These are phyloP conservation scores for Umbilicaria muhlenbergii DNA, from an alignment of 495 filamentous ascomycete species.

Conservation along the genomic window DNA sequence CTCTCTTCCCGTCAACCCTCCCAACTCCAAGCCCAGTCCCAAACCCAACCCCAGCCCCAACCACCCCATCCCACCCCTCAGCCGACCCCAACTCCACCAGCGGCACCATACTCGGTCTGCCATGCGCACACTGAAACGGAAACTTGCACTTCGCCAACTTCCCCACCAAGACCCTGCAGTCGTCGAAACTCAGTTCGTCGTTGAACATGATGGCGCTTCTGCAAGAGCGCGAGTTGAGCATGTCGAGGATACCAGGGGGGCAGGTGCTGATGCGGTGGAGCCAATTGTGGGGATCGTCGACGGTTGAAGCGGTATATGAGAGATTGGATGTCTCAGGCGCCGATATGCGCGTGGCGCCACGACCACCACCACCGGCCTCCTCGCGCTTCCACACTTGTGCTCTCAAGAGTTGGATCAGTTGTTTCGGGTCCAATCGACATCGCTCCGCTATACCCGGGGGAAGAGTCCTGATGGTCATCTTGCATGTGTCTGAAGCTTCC, in stretches of 20 bases:
- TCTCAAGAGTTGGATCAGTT: constrained; percentile 56
- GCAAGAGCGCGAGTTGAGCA: constrained; percentile 83
- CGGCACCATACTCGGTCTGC: constrained; percentile 63
- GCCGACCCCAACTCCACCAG: constrained; percentile 38
- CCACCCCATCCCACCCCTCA: not conserved
- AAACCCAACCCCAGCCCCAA: not conserved
- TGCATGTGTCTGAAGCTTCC: not conserved
- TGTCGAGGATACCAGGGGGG: constrained; percentile 64
- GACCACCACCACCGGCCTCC: constrained; percentile 17
- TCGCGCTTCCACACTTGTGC: constrained; percentile 51
- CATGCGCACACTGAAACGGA: constrained; percentile 90
- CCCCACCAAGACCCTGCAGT: constrained; percentile 50
- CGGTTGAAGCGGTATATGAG: not conserved
- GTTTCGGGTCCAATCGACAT: constrained; percentile 51
- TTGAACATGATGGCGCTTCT: constrained; percentile 96
- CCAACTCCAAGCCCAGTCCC: not conserved
- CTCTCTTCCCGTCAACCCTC: not conserved
- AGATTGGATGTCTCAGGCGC: not conserved
- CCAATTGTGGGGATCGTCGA: constrained; percentile 26
- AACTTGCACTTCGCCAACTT: constrained; percentile 56
- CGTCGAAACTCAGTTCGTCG: constrained; percentile 45
- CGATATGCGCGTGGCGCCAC: not conserved
- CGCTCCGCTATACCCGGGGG: constrained; percentile 60
- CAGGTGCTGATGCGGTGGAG: constrained; percentile 44
- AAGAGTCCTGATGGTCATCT: constrained; percentile 38